phyloP scores from a whole-genome alignment of 169 alveolate species.

The Blepharisma undulans region DNA sequence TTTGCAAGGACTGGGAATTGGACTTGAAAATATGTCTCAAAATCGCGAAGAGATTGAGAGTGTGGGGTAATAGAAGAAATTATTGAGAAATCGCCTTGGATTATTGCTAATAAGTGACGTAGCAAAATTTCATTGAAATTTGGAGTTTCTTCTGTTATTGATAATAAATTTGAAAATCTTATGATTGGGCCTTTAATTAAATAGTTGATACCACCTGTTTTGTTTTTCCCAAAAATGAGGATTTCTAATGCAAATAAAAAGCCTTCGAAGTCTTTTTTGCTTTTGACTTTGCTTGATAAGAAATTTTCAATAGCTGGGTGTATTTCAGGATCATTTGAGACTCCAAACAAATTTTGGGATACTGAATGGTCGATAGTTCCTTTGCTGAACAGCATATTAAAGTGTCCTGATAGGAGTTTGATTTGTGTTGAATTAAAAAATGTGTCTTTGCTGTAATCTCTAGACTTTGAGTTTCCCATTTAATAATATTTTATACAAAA shows the following conservation, averaged over 20 bases:
- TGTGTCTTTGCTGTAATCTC: background rate
- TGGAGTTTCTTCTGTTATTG: too few relatives aligned
- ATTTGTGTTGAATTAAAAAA: background rate
- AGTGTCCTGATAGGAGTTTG: background rate
- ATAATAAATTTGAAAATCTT: background rate
- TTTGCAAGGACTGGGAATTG: background rate
- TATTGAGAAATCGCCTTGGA: background rate
- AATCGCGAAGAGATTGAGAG: background rate
- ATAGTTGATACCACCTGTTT: background rate
- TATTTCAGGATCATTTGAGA: background rate
- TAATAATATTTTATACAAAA: too few relatives aligned
- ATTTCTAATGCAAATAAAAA: background rate
- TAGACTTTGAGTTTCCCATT: background rate
- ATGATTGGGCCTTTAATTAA: background rate
- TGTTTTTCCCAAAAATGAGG: background rate
- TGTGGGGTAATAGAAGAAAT: background rate
- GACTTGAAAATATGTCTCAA: background rate
- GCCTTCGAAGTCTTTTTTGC: constrained; percentile 6
- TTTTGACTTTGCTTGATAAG: background rate
- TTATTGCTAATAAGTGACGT: background rate
- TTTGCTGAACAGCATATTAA: background rate
- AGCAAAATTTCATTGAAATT: background rate
- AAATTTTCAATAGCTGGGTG: background rate
- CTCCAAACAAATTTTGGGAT: background rate
- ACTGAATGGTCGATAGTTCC: background rate